These are phyloP conservation scores for Chytridiales sp. DNA, from an alignment of 371 early-diverging fungal species.

Conservation along the genomic window DNA sequence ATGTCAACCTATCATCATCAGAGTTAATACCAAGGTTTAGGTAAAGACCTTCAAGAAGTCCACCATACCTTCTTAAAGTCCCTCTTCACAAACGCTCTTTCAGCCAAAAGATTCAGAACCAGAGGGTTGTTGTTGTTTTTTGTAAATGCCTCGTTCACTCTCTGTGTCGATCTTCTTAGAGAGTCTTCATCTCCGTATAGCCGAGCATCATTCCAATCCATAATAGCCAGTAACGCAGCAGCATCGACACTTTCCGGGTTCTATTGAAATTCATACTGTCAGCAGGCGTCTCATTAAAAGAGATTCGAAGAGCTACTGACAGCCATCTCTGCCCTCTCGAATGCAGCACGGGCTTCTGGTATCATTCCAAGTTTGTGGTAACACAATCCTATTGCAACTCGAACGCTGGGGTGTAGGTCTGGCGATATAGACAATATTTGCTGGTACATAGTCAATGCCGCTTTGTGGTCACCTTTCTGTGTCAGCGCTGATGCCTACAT, in stretches of 20 bases:
- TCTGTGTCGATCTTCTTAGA: conserved; percentile 9
- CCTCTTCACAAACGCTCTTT: conserved; percentile 25
- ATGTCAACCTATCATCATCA: conserved; percentile 19
- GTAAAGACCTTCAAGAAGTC: background rate
- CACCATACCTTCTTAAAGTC: conserved; percentile 22
- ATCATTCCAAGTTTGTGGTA: conserved; percentile 72
- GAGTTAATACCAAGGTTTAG: background rate
- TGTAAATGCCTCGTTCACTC: conserved; percentile 21
- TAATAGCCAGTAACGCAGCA: conserved; percentile 65
- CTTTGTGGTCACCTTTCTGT: conserved; percentile 40
- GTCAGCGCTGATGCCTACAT: conserved; percentile 34
- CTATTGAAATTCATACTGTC: conserved; percentile 15
- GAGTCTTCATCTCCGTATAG: conserved; percentile 40
- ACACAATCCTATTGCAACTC: conserved; percentile 87
- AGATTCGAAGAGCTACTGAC: conserved; percentile 32
- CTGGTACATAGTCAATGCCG: conserved; percentile 73
- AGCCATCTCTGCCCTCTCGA: conserved; percentile 67
- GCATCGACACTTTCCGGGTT: conserved; percentile 64
- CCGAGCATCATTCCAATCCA: conserved; percentile 66
- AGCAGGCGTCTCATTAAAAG: background rate
- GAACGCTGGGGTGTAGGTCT: conserved; percentile 66
- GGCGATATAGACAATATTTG: conserved; percentile 61
- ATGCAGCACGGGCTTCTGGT: conserved; percentile 66
- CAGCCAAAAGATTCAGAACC: conserved; percentile 29
- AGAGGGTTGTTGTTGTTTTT: conserved; percentile 26